phyloP scores from a whole-genome alignment of 1,284 basidiomycete species.

The Irpex sp. region DNA sequence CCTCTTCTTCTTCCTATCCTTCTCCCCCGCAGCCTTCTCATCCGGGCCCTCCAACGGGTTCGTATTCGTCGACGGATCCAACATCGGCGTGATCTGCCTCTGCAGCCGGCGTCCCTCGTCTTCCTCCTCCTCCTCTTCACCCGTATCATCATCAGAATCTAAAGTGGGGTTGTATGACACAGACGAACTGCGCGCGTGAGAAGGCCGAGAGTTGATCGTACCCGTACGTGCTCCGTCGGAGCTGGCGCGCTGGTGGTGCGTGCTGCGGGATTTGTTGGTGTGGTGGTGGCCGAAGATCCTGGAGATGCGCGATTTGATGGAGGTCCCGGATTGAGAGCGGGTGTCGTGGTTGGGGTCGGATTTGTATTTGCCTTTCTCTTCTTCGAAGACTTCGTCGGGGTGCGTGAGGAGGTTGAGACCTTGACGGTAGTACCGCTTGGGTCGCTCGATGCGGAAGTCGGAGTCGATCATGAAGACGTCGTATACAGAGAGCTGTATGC shows the following conservation, averaged over 20 bases:
- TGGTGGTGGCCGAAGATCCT: slow-evolving; percentile 33
- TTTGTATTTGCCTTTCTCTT: slow-evolving; percentile 16
- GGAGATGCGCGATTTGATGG: slow-evolving; percentile 46
- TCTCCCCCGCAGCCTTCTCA: slow-evolving; percentile 26
- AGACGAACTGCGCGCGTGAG: not conserved
- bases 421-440: slow-evolving; percentile 72
- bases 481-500: slow-evolving; percentile 63
- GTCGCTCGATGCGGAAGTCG: slow-evolving; percentile 84
- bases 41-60: slow-evolving; percentile 41
- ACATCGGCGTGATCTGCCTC: slow-evolving; percentile 44
- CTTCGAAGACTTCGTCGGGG: slow-evolving; percentile 22
- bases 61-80: slow-evolving; percentile 71
- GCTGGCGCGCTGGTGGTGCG: not conserved
- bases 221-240: too few relatives aligned
- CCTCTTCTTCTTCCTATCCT: slow-evolving; percentile 36
- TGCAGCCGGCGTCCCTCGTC: slow-evolving; percentile 20
- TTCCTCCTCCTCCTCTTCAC: not conserved
- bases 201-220: not conserved
- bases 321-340: slow-evolving; percentile 33
- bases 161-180: slow-evolving; percentile 21
- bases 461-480: slow-evolving; percentile 94
- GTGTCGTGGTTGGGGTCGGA: slow-evolving; percentile 14
- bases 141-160: too few relatives aligned
- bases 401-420: slow-evolving; percentile 55
- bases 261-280: not conserved